A percentile compares a stretch with the other conserved stretches of the same genome.
Conservation (phyloP, 352 stramenopile species). For the Globisporangium recalcitrans region DNA sequence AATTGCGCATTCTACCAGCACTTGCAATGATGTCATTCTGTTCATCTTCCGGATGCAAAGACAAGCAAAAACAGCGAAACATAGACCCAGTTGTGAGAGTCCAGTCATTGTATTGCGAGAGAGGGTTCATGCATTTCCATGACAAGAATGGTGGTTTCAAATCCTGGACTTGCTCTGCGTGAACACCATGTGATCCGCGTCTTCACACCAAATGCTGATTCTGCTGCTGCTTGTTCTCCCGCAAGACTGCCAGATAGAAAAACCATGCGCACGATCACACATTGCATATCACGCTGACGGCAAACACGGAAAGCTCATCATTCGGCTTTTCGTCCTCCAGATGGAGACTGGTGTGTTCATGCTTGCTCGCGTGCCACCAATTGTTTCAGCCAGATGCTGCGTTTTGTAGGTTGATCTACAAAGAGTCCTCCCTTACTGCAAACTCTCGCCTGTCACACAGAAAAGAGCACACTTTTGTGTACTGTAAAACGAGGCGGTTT, state of each 20-base stretch:
- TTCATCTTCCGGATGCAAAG: neutral
- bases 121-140: too few relatives aligned
- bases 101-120: neutral
- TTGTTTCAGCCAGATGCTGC: neutral
- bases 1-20: neutral
- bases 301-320: neutral
- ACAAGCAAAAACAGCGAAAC: neutral
- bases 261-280: neutral
- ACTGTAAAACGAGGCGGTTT: neutral
- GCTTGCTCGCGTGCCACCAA: too few relatives aligned
- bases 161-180: neutral
- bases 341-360: neutral
- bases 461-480: neutral
- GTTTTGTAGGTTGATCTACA: slow-evolving; percentile 3
- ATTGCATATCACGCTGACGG: neutral
- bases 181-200: neutral
- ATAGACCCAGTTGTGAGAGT: neutral
- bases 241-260: too few relatives aligned
- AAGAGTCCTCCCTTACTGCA: neutral
- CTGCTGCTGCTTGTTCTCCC: too few relatives aligned
- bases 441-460: neutral
- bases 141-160: neutral
- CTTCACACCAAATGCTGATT: neutral
- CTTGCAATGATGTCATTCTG: slow-evolving; percentile 5
- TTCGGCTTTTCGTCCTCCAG: neutral